Percentiles rank a stretch among this genome's conserved stretches.
Conservation (phyloP, 2,329 filamentous ascomycete genomes). For the Pseudocercospora ulei region DNA sequence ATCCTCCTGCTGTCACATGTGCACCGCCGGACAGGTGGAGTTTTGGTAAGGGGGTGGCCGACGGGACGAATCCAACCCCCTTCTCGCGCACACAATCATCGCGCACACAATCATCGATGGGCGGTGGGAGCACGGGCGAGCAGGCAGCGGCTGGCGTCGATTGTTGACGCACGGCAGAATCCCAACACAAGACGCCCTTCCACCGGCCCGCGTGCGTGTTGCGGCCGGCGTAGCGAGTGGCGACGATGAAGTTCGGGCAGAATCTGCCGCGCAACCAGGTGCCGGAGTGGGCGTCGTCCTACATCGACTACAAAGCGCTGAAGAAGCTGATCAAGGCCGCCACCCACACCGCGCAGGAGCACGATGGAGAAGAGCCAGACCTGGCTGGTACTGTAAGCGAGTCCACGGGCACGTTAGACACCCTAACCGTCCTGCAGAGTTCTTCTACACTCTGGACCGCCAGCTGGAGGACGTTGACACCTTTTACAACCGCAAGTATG, state of each 20-base stretch:
- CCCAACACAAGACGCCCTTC: too few species aligned
- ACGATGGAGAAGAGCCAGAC: slow-evolving; percentile 64
- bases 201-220: slow-evolving; percentile 1
- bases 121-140: too few species aligned
- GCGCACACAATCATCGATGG: too few species aligned
- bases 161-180: too few species aligned
- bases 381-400: slow-evolving; percentile 63
- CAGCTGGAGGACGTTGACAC: slow-evolving; percentile 94
- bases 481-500: slow-evolving; percentile 94
- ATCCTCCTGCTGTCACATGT: too few species aligned
- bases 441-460: slow-evolving; percentile 92
- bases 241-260: slow-evolving; percentile 40
- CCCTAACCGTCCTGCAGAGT: slow-evolving; percentile 52
- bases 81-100: too few species aligned
- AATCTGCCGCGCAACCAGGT: slow-evolving; percentile 69
- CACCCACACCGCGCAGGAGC: slow-evolving; percentile 38
- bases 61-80: too few species aligned
- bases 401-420: slow-evolving; percentile 18
- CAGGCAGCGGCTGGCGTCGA: too few species aligned
- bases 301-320: slow-evolving; percentile 82
- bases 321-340: slow-evolving; percentile 92
- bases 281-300: slow-evolving; percentile 72
- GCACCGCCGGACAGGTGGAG: too few species aligned
- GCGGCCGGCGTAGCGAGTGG: slow-evolving; percentile 3
- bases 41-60: too few species aligned